Evolutionary conservation across 1,139 yeast species (phyloP), one percentile per base, ranked within the genome.

Genomic region (Blastobotrys proliferans): DNA sequence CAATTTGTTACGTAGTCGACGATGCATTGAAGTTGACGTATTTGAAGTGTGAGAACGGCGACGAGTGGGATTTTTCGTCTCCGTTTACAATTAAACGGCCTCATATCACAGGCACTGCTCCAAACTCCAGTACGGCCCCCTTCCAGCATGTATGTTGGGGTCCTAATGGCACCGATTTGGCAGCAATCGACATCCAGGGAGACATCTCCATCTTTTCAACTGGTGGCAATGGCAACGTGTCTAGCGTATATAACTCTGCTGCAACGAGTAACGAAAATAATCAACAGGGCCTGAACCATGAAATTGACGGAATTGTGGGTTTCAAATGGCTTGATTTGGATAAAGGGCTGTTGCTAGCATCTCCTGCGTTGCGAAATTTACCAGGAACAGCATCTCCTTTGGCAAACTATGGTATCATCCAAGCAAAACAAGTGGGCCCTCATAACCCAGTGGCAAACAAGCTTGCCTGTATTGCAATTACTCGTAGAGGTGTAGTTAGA

Each of bases 281-380:
- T 11, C 30, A 27, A n/a, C 30, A 27, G 19, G 24, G 11, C 21
- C 5, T 18, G 35, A 4, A 19, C 18, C 49, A 13, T 52, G 63
- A 56, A 29, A 48, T 56, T 40, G 53, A 57, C 38, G 49, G 61
- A 35, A 53, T 81, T 4, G 67, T 77, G 9, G 76, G 81, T 0
- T 74, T 81, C 59, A 75, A 77, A 51, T 84, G 94, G 94, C 66
- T 84, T 34, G 78, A 79, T 40, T 68, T 77, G 11, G 86, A 82
- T 41, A 83, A 83, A 52, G 74, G 82, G 67, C 79, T 56, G 24
- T 44, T 54, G 20, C 38, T 60, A 22, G 53, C 60, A 4, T 51
- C 55, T 6, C 63, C 63, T 1, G 62, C 62, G 2, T 43, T 47
- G 28, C 27, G 49, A 27, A 47, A 44, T 40, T n/a, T n/a, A n/a